A percentile compares a stretch with the other conserved stretches of the same genome.
These are phyloP conservation scores for Trichoderma afroharzianum DNA, from an alignment of 2,329 filamentous ascomycete genomes.

Conservation along the genomic window DNA sequence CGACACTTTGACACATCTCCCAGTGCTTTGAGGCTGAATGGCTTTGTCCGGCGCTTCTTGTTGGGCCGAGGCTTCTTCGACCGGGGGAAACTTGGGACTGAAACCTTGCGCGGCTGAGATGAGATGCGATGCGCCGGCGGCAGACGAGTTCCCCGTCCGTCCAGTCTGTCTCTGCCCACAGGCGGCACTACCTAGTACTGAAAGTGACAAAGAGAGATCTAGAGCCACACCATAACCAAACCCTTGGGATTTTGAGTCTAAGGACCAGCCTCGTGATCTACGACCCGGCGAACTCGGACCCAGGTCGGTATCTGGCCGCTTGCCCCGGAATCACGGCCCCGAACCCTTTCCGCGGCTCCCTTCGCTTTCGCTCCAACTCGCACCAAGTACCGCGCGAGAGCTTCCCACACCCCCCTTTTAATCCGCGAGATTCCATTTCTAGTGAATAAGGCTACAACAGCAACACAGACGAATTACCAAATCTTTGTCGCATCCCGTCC, in stretches of 20 bases:
- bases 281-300: slow-evolving; percentile 7
- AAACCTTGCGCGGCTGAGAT: slow-evolving; percentile 10
- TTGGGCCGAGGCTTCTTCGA: not conserved
- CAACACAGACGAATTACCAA: not conserved
- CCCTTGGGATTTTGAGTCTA: not conserved
- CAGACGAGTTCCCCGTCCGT: not conserved
- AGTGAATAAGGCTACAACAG: not conserved
- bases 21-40: not conserved
- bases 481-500: not conserved
- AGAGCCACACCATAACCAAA: slow-evolving; percentile 8
- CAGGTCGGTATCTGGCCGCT: slow-evolving; percentile 1
- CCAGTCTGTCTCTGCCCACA: not conserved
- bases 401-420: not conserved
- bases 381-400: not conserved
- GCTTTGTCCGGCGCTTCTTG: not conserved
- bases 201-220: not conserved
- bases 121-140: not conserved
- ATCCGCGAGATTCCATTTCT: not conserved
- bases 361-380: not conserved
- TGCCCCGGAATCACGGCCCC: slow-evolving; percentile 6
- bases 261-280: slow-evolving; percentile 4
- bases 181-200: not conserved
- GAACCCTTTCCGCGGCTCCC: not conserved
- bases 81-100: not conserved
- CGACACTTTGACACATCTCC: not conserved